Evolutionary conservation across 306 rosid species (phyloP).

Genomic region (Luffa aegyptiaca): DNA sequence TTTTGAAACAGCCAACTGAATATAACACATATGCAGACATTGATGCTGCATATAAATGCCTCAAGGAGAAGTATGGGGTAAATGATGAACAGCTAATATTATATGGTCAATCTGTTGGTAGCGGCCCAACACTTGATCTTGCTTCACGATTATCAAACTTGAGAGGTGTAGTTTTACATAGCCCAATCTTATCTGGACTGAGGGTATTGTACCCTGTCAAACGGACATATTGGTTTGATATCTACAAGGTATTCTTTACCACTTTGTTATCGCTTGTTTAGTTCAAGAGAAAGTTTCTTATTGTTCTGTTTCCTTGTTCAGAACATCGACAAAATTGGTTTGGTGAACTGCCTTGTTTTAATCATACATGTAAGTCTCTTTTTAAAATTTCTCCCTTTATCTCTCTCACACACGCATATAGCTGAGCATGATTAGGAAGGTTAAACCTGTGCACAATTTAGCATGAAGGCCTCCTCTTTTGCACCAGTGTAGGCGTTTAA

Average conservation of each 20-base stretch:
- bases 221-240: conserved; percentile 88
- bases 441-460: background rate
- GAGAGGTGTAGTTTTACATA: conserved; percentile 81
- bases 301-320: conserved; percentile 23
- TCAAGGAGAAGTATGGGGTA: conserved; percentile 71
- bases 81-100: conserved; percentile 76
- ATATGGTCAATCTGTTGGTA: conserved; percentile 93
- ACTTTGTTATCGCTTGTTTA: background rate
- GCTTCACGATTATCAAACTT: conserved; percentile 65
- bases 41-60: conserved; percentile 83
- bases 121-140: conserved; percentile 91
- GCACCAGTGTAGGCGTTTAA: background rate
- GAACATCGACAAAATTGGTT: conserved; percentile 77
- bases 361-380: conserved; percentile 73
- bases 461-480: background rate
- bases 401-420: background rate
- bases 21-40: conserved; percentile 88
- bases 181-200: conserved; percentile 85
- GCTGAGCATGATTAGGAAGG: background rate
- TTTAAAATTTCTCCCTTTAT: background rate
- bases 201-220: conserved; percentile 89
- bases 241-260: conserved; percentile 53
- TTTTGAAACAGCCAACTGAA: conserved; percentile 82
- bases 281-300: background rate
- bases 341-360: conserved; percentile 70